phyloP scores from a whole-genome alignment of 2,329 filamentous ascomycete species.

The Pseudocercospora vitis region DNA sequence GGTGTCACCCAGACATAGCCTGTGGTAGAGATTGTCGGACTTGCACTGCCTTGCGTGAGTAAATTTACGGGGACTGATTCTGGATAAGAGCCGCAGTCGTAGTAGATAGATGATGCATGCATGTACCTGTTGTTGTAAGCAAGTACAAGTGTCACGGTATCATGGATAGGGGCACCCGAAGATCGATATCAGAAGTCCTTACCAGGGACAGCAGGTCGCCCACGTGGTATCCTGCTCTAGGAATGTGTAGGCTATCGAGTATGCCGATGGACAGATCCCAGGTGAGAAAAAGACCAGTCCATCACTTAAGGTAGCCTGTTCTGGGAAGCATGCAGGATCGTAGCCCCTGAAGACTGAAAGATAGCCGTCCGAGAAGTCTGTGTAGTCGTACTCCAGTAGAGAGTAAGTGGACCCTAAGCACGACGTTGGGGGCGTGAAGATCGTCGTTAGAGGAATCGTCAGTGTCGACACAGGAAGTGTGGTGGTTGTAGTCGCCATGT shows the following conservation, averaged over 20 bases:
- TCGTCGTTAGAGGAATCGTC: neutral
- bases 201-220: slow-evolving; percentile 20
- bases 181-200: neutral
- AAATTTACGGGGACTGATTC: slow-evolving; percentile 10
- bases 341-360: slow-evolving; percentile 13
- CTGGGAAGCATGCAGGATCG: slow-evolving; percentile 14
- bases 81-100: slow-evolving; percentile 19
- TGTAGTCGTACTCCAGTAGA: neutral
- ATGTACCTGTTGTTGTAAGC: slow-evolving; percentile 6
- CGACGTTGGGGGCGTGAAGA: neutral
- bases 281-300: slow-evolving; percentile 18
- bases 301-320: slow-evolving; percentile 15
- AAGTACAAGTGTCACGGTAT: too few relatives aligned
- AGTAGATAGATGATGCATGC: slow-evolving; percentile 15
- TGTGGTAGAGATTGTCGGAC: neutral
- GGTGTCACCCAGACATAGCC: slow-evolving; percentile 16
- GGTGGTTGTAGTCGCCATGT: neutral
- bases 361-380: neutral
- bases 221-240: slow-evolving; percentile 10
- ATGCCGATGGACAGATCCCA: slow-evolving; percentile 8
- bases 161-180: too few relatives aligned
- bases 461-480: neutral
- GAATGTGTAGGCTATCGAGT: slow-evolving; percentile 11
- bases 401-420: neutral
- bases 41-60: neutral